Evolutionary conservation across 192 early-diverging fungal species (phyloP).

Genomic region (Mortierella claussenii): DNA sequence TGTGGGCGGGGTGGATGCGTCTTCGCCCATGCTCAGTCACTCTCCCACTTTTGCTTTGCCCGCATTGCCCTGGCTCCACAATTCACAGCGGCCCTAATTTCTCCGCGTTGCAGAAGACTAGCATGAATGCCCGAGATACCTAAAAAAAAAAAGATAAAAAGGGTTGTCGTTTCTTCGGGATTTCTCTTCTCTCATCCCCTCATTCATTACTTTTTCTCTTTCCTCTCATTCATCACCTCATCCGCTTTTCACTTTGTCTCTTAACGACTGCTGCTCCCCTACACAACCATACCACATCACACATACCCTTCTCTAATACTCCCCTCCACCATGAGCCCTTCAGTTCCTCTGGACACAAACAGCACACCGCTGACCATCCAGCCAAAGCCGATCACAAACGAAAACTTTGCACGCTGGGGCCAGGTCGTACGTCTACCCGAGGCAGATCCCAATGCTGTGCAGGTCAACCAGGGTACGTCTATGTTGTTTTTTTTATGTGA

Average conservation of each 20-base stretch:
- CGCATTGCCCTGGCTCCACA: neutral
- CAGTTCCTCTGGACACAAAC: neutral
- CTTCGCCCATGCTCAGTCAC: too few relatives aligned
- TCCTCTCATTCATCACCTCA: neutral
- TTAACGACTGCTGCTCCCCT: too few relatives aligned
- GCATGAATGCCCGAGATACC: too few relatives aligned
- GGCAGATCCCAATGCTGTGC: slow-evolving; percentile 45
- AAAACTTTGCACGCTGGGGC: slow-evolving; percentile 49
- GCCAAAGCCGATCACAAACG: slow-evolving; percentile 38
- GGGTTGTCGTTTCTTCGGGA: neutral
- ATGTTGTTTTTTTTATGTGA: neutral
- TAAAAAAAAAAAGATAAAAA: neutral
- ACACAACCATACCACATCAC: neutral
- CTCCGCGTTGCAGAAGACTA: too few relatives aligned
- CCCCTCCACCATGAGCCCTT: slow-evolving; percentile 15
- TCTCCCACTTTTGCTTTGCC: neutral
- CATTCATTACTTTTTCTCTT: neutral
- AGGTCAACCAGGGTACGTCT: slow-evolving; percentile 46
- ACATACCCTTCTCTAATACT: neutral
- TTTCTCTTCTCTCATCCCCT: neutral
- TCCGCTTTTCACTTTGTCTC: too few relatives aligned
- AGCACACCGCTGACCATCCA: slow-evolving; percentile 8
- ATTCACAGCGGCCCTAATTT: neutral
- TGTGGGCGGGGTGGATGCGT: too few relatives aligned
- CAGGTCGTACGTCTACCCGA: slow-evolving; percentile 49